These are phyloP conservation scores for Bothriochloa decipiens DNA, from an alignment of 176 grass and related monocot species.

Conservation along the genomic window DNA sequence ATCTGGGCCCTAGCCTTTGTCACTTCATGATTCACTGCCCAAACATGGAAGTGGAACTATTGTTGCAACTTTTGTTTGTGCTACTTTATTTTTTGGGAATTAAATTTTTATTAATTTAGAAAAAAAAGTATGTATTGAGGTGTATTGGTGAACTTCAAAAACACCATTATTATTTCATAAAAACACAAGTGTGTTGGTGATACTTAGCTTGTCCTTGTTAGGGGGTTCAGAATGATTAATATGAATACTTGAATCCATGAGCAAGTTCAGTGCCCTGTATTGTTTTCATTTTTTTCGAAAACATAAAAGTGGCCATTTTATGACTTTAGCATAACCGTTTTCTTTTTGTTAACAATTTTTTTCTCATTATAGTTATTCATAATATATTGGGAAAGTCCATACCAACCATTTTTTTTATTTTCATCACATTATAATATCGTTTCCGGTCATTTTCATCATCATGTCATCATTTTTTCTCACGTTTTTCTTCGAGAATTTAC, in stretches of 20 bases:
- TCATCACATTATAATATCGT: not conserved
- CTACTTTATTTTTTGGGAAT: not conserved
- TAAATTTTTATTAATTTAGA: too few relatives aligned
- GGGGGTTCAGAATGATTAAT: too few relatives aligned
- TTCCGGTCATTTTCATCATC: not conserved
- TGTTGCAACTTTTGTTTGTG: not conserved
- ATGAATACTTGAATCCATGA: not conserved
- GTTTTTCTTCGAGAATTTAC: not conserved
- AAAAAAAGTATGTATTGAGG: too few relatives aligned
- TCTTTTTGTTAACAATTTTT: not conserved
- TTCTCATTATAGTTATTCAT: too few relatives aligned
- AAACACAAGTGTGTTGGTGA: too few relatives aligned
- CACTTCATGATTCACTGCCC: not conserved
- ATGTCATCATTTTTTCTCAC: not conserved
- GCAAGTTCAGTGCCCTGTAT: not conserved
- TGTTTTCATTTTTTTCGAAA: not conserved
- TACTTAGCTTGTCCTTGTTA: too few relatives aligned
- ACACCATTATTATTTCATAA: too few relatives aligned
- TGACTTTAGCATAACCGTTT: not conserved
- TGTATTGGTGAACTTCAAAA: too few relatives aligned
- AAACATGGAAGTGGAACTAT: not conserved
- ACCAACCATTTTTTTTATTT: not conserved
- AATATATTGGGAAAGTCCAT: not conserved
- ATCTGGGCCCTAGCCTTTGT: not conserved
- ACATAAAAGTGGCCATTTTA: not conserved